Conservation (phyloP, 768 basidiomycete species). For the Boletales sp. region DNA sequence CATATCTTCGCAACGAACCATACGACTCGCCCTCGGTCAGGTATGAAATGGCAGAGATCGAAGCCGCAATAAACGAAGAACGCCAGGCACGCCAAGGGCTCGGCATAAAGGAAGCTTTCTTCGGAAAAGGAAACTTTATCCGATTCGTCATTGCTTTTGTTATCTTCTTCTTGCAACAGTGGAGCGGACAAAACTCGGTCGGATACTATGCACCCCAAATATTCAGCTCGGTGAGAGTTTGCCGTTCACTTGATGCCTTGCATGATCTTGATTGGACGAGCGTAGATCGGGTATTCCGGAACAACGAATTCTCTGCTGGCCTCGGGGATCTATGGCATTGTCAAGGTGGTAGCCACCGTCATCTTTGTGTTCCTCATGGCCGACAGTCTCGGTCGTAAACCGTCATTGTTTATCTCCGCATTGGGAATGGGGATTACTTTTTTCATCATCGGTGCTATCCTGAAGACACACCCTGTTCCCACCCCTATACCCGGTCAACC, state of each 20-base stretch:
- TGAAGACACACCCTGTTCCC: constrained; percentile 66
- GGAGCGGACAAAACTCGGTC: too few relatives aligned
- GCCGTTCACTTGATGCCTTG: not conserved
- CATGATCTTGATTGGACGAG: not conserved
- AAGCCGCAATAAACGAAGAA: too few relatives aligned
- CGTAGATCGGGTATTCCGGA: constrained; percentile 63
- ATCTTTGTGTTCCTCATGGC: constrained; percentile 67
- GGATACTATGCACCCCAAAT: too few relatives aligned
- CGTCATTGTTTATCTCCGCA: constrained; percentile 68
- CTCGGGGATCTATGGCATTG: constrained; percentile 67
- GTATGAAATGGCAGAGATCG: too few relatives aligned
- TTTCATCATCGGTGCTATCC: constrained; percentile 83
- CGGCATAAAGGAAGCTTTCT: too few relatives aligned
- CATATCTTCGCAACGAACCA: too few relatives aligned
- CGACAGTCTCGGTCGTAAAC: constrained; percentile 65
- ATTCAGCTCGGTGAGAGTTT: constrained; percentile 31
- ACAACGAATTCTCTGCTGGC: constrained; percentile 62
- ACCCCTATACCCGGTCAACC: constrained; percentile 39
- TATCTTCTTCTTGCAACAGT: too few relatives aligned
- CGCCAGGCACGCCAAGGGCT: too few relatives aligned
- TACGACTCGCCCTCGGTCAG: too few relatives aligned
- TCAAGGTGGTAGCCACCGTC: constrained; percentile 65
- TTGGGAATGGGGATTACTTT: constrained; percentile 77
- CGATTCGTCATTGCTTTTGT: too few relatives aligned
- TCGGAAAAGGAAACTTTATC: too few relatives aligned